These are phyloP conservation scores for Vinca minor DNA, from an alignment of 257 asterid genomes.

Conservation along the genomic window DNA sequence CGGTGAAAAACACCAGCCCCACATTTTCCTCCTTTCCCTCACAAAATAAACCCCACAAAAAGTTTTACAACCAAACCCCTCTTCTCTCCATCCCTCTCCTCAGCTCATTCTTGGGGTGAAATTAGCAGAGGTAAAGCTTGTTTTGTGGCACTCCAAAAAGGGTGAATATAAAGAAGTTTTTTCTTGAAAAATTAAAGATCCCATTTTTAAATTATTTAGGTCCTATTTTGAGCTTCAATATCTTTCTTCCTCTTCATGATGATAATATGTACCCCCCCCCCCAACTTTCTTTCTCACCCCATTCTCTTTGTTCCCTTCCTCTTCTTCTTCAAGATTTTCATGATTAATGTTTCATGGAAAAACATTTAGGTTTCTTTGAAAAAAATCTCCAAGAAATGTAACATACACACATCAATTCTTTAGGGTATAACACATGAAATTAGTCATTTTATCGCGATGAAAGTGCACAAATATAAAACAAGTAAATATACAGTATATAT, in stretches of 20 bases:
- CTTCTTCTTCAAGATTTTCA: conserved; percentile 8
- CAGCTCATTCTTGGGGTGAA: too few relatives aligned
- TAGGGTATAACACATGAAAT: too few relatives aligned
- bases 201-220: too few relatives aligned
- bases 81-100: too few relatives aligned
- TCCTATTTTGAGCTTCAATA: conserved; percentile 47
- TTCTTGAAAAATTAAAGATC: conserved; percentile 24
- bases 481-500: neutral
- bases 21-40: conserved; percentile 30
- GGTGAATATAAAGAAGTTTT: conserved; percentile 15
- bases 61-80: too few relatives aligned
- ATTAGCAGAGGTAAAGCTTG: too few relatives aligned
- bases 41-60: conserved; percentile 20
- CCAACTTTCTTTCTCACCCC: neutral
- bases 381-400: neutral
- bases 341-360: neutral
- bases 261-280: conserved; percentile 3
- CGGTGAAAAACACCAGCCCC: too few relatives aligned
- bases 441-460: too few relatives aligned
- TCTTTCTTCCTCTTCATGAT: conserved; percentile 19
- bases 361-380: conserved; percentile 9
- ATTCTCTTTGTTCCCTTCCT: neutral
- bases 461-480: neutral
- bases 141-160: conserved; percentile 26
- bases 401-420: neutral